phyloP scores from a whole-genome alignment of 129 eudicot genomes.

The Flaveria robusta region DNA sequence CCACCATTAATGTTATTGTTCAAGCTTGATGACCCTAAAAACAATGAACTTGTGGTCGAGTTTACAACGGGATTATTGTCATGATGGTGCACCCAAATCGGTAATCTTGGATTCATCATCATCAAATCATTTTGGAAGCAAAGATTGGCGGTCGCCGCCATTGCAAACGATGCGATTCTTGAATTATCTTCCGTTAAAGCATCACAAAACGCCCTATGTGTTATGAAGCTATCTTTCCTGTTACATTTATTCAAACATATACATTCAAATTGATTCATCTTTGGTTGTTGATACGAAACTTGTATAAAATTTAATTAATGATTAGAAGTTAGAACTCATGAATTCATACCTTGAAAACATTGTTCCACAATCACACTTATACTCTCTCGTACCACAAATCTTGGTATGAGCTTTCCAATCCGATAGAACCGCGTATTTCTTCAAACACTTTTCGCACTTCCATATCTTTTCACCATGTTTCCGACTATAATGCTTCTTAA shows the following conservation, averaged over 20 bases:
- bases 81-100: conserved; percentile 57
- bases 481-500: conserved; percentile 74
- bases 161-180: conserved; percentile 44
- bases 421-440: conserved; percentile 74
- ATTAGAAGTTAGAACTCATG: no score
- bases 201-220: conserved; percentile 80
- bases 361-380: conserved; percentile 76
- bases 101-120: conserved; percentile 25
- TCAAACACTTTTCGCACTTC: conserved; percentile 73
- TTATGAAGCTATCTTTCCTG: conserved; percentile 80
- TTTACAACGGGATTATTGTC: conserved; percentile 16
- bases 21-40: conserved; percentile 40
- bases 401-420: conserved; percentile 88
- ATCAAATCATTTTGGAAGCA: conserved; percentile 46
- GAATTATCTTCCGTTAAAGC: conserved; percentile 70
- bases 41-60: conserved; percentile 3
- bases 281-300: no score
- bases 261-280: background rate
- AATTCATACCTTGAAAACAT: conserved; percentile 63
- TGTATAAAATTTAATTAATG: no score
- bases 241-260: background rate
- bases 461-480: conserved; percentile 82
- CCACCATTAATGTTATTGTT: conserved; percentile 28
- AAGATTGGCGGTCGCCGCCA: conserved; percentile 32
- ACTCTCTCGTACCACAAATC: conserved; percentile 77